These are phyloP conservation scores for Pseudotsuga menziesii DNA, from an alignment of 75 land plant species.

Conservation along the genomic window DNA sequence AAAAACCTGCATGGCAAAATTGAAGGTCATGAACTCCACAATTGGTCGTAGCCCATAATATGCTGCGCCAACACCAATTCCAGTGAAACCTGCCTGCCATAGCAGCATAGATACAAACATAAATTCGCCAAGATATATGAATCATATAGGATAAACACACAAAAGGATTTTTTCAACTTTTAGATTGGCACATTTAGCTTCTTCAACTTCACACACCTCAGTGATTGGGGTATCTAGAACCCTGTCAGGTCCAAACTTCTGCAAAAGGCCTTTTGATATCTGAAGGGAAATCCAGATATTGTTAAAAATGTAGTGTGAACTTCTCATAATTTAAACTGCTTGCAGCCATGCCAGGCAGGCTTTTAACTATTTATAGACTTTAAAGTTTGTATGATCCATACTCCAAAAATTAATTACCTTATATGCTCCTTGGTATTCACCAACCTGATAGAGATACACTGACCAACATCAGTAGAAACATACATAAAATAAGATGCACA, in stretches of 20 bases:
- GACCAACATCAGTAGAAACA: slow-evolving; percentile 5
- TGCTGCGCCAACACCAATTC: slow-evolving; percentile 97
- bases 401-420: slow-evolving; percentile 48
- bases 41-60: slow-evolving; percentile 84
- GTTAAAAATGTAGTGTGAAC: background rate
- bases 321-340: background rate
- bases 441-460: slow-evolving; percentile 53
- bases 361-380: background rate
- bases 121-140: background rate
- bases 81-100: slow-evolving; percentile 93
- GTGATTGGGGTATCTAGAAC: slow-evolving; percentile 93
- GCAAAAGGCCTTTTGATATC: slow-evolving; percentile 81
- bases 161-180: background rate
- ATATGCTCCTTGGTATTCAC: slow-evolving; percentile 96
- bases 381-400: background rate
- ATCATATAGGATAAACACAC: background rate
- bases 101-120: slow-evolving; percentile 4
- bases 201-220: slow-evolving; percentile 43
- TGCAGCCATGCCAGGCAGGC: background rate
- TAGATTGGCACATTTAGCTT: background rate
- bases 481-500: background rate
- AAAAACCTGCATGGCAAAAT: slow-evolving; percentile 97
- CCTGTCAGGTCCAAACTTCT: slow-evolving; percentile 89
- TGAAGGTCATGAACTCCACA: slow-evolving; percentile 98
- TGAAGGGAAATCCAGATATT: slow-evolving; percentile 15